Conservation (phyloP, 305 asterid genomes). For the Fraxinus paxiana region DNA sequence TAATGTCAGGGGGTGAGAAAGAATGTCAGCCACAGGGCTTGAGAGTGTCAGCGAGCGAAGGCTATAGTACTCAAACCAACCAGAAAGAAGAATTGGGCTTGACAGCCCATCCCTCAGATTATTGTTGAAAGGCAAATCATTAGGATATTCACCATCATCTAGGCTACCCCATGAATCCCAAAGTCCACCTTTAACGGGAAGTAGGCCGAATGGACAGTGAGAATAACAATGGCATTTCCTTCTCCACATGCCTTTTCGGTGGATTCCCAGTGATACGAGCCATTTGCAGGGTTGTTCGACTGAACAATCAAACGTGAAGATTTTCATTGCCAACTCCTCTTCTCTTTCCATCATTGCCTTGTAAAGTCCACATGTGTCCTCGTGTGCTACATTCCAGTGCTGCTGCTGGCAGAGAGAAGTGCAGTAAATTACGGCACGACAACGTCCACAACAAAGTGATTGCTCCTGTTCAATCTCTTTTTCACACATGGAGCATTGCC, state of each 20-base stretch:
- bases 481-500: conserved; percentile 29
- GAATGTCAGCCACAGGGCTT: conserved; percentile 37
- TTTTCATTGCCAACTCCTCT: conserved; percentile 31
- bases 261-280: conserved; percentile 32
- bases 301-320: conserved; percentile 25
- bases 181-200: conserved; percentile 22
- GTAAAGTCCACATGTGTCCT: conserved; percentile 27
- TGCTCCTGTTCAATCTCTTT: conserved; percentile 25
- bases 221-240: conserved; percentile 32
- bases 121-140: conserved; percentile 25
- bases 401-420: conserved; percentile 33
- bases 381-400: conserved; percentile 29
- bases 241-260: conserved; percentile 39
- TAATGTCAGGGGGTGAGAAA: conserved; percentile 33
- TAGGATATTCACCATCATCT: conserved; percentile 25
- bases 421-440: conserved; percentile 31
- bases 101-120: conserved; percentile 20
- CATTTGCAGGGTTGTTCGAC: conserved; percentile 34
- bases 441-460: conserved; percentile 24
- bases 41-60: conserved; percentile 25
- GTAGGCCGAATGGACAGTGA: conserved; percentile 25
- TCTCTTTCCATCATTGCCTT: conserved; percentile 42
- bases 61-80: conserved; percentile 34
- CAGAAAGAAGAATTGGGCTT: conserved; percentile 26
- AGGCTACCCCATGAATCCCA: conserved; percentile 31